A percentile compares a stretch with the other conserved stretches of the same genome.
Evolutionary conservation across 2,329 filamentous ascomycete genomes (phyloP).

Genomic region (Rutstroemia sp.): DNA sequence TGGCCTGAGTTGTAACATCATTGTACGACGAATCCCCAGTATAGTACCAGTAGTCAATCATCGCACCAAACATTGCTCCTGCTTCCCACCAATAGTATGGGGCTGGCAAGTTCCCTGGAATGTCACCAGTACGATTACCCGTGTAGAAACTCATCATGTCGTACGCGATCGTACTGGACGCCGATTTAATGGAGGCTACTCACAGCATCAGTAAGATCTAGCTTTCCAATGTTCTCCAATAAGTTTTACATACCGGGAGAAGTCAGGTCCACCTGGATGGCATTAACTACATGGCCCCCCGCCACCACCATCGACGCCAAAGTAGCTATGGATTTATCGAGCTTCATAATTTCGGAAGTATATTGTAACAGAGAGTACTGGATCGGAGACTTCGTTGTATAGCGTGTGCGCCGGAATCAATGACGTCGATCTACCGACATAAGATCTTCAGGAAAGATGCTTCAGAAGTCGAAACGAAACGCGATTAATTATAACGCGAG

Average conservation of each 20-base stretch:
- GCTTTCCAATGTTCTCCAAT: background rate
- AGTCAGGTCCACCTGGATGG: conserved; percentile 21
- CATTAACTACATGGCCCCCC: conserved; percentile 12
- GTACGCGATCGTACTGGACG: conserved; percentile 32
- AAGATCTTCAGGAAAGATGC: background rate
- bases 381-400: background rate
- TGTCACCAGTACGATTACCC: conserved; percentile 42
- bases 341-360: background rate
- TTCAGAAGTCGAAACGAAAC: too few species aligned
- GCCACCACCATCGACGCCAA: conserved; percentile 10
- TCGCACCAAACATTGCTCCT: conserved; percentile 61
- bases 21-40: conserved; percentile 70
- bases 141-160: conserved; percentile 45
- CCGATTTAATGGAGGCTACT: conserved; percentile 27
- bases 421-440: background rate
- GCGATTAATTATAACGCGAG: too few species aligned
- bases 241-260: conserved; percentile 19
- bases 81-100: conserved; percentile 56
- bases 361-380: background rate
- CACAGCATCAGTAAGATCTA: background rate
- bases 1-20: conserved; percentile 54
- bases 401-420: background rate
- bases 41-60: conserved; percentile 82
- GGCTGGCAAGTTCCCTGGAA: conserved; percentile 43
- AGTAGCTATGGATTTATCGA: background rate